A percentile compares a stretch with the other conserved stretches of the same genome.
phyloP scores from a whole-genome alignment of 2,329 filamentous ascomycete species.

The Cytospora piceae region DNA sequence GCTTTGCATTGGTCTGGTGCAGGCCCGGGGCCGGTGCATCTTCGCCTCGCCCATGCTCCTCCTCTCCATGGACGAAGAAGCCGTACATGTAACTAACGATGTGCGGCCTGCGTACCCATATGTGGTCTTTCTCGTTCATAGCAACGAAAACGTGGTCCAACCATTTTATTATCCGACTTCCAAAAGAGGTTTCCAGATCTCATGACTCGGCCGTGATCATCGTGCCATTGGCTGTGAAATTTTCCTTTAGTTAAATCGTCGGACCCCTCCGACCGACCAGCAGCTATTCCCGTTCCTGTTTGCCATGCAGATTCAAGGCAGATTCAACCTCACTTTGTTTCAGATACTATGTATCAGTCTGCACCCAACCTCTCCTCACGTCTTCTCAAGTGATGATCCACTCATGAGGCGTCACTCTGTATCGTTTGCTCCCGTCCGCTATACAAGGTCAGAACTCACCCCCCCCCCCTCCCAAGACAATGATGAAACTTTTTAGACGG shows the following conservation, averaged over 20 bases:
- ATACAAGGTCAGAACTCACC: not conserved
- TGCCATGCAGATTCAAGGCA: not conserved
- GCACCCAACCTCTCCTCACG: too few relatives aligned
- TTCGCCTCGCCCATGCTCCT: not conserved
- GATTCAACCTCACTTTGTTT: too few relatives aligned
- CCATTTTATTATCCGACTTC: not conserved
- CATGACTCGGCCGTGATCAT: constrained; percentile 18
- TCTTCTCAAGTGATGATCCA: too few relatives aligned
- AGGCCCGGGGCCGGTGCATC: not conserved
- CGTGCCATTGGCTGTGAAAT: constrained; percentile 13
- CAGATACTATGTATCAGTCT: too few relatives aligned
- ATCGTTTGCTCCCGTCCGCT: too few relatives aligned
- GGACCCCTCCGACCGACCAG: not conserved
- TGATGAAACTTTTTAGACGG: not conserved
- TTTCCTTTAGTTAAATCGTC: constrained; percentile 5
- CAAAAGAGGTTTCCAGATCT: not conserved
- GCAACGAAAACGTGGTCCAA: not conserved
- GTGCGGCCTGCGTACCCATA: not conserved
- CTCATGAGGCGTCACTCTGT: too few relatives aligned
- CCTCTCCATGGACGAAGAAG: not conserved
- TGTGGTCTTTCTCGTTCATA: not conserved
- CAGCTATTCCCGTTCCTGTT: not conserved
- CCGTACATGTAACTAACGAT: not conserved
- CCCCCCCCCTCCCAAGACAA: not conserved
- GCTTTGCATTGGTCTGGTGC: not conserved